Base-by-base conservation (phyloP, 257 asterid species). In the Scutellaria minor region DNA sequence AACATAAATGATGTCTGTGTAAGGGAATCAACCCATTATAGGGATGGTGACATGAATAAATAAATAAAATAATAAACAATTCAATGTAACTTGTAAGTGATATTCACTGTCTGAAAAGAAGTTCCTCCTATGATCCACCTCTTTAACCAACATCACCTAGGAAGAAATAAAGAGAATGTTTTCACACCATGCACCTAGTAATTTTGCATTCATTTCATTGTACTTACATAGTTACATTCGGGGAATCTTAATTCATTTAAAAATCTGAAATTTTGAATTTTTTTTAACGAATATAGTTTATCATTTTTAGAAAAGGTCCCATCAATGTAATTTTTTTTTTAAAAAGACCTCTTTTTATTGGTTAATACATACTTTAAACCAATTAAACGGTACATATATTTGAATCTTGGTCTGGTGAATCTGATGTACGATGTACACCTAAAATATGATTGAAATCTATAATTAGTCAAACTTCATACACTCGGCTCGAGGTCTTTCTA, bases 1-100 rank as follows among this genome's bases (percentile, higher is more conserved):
- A 74, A 72, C 71, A 63, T 76, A 75, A 70, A 75, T 79, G 68
- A 71, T 77, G 45, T 48, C 42, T 73, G 52, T 55, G 63, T 46
- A 65, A 74, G 55, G 70, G 74, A 77, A 79, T 73, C 75, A 71
- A 60, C 71, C 62, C 72, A 82, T 64, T 61, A 42, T 72, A 53
- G 68, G 68, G 78, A 77, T 73, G 76, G 65, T 76, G 85, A 85
- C 85, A 74, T 64, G n/a, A 56, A 31, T 27, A 58, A 12, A 22
- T 44, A 6, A 24, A 7, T 20, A 2, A 27, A 3, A 2, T 4
- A 3, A 15, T 40, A 5, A 27, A 10, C 37, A 7, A 51, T 73
- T 64, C 68, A 64, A 27, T 53, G 71, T 53, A 63, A 65, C 56
- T 42, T 73, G 71, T 64, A 63, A 61, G 47, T 71, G 47, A 57